phyloP scores from a whole-genome alignment of 495 filamentous ascomycete species.

The Trichoderma asperelloides region DNA sequence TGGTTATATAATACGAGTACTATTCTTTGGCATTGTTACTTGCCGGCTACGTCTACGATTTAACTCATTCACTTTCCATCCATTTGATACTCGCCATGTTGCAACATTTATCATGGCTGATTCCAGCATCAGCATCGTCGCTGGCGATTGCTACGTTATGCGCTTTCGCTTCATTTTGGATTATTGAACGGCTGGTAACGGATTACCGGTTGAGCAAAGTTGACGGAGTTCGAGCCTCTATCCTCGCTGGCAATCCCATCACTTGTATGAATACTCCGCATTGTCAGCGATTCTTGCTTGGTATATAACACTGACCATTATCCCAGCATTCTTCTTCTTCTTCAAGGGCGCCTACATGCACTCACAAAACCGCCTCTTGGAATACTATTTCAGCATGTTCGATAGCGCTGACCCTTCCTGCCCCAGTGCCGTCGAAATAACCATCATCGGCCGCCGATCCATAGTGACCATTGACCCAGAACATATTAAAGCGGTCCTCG shows the following conservation, averaged over 20 bases:
- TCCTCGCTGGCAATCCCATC: constrained; percentile 20
- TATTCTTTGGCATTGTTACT: not conserved
- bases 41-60: not conserved
- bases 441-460: constrained; percentile 27
- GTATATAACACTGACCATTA: not conserved
- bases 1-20: not conserved
- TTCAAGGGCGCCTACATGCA: constrained; percentile 16
- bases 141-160: not conserved
- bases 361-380: constrained; percentile 25
- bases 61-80: not conserved
- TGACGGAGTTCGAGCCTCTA: constrained; percentile 16
- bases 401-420: constrained; percentile 23
- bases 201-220: constrained; percentile 17
- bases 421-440: constrained; percentile 30
- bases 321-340: constrained; percentile 16
- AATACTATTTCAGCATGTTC: constrained; percentile 23
- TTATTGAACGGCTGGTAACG: not conserved
- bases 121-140: not conserved
- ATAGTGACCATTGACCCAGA: constrained; percentile 46
- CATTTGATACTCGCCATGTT: not conserved
- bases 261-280: constrained; percentile 11
- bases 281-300: not conserved
- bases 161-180: not conserved
- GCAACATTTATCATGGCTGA: not conserved
- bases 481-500: constrained; percentile 49